Conservation (phyloP, 169 alveolate species). For the Neospora caninum region DNA sequence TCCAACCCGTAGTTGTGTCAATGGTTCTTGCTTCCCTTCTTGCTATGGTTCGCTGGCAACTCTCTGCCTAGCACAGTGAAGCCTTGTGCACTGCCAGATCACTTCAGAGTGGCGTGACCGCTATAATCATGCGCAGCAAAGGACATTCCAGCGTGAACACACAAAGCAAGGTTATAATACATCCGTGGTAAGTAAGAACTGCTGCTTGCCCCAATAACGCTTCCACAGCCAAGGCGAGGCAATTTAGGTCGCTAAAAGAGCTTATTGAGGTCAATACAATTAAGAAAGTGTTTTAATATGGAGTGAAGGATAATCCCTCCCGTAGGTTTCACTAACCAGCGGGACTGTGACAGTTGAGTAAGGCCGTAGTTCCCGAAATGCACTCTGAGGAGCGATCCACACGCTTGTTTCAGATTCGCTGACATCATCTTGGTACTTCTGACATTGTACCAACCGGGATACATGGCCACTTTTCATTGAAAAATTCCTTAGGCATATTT, state of each 20-base stretch:
- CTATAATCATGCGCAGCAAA: not conserved
- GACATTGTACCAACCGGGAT: no score
- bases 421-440: not conserved
- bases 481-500: not conserved
- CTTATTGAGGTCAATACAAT: not conserved
- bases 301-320: not conserved
- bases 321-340: not conserved
- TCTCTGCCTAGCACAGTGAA: not conserved
- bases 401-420: not conserved
- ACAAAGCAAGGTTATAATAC: not conserved
- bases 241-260: not conserved
- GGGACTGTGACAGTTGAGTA: constrained; percentile 33
- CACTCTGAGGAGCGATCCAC: no score
- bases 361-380: not conserved
- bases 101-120: not conserved
- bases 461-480: not conserved
- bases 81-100: not conserved
- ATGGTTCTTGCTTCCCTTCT: not conserved
- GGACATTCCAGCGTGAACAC: not conserved
- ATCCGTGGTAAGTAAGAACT: not conserved
- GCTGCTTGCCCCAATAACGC: not conserved
- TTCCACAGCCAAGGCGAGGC: not conserved
- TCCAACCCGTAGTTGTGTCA: not conserved
- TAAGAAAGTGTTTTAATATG: no score
- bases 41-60: not conserved